Conservation (phyloP, 2,329 filamentous ascomycete species). For the Dactylellina haptotyla region DNA sequence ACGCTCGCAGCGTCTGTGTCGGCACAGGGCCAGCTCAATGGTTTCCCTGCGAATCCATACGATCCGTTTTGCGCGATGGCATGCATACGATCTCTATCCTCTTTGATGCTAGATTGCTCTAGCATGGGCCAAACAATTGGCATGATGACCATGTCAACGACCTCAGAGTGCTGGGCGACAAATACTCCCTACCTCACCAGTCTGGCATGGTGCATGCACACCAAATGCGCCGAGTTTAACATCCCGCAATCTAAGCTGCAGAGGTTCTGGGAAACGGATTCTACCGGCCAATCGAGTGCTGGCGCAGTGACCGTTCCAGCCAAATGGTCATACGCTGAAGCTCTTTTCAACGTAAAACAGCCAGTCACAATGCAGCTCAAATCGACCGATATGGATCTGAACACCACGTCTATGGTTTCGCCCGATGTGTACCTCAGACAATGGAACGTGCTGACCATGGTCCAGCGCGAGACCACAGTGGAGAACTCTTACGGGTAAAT, state of each 20-base stretch:
- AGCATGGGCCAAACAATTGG: slow-evolving; percentile 11
- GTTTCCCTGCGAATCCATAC: slow-evolving; percentile 17
- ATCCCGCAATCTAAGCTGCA: slow-evolving; percentile 56
- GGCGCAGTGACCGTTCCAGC: slow-evolving; percentile 51
- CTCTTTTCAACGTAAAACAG: slow-evolving; percentile 49
- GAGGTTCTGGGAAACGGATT: slow-evolving; percentile 57
- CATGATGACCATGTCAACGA: slow-evolving; percentile 37
- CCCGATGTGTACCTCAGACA: slow-evolving; percentile 21
- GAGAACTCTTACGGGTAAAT: slow-evolving; percentile 55
- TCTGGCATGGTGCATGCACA: slow-evolving; percentile 59
- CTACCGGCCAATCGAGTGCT: slow-evolving; percentile 50
- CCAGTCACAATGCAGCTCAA: slow-evolving; percentile 33
- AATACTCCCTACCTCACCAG: slow-evolving; percentile 57
- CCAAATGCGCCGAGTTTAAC: slow-evolving; percentile 55
- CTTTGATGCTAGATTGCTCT: slow-evolving; percentile 19
- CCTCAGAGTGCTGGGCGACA: slow-evolving; percentile 53
- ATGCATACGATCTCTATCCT: slow-evolving; percentile 1
- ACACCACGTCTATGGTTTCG: slow-evolving; percentile 54
- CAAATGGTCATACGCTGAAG: slow-evolving; percentile 57
- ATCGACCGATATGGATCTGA: slow-evolving; percentile 47
- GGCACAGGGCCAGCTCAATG: slow-evolving; percentile 8
- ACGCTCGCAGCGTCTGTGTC: not conserved
- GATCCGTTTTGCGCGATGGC: slow-evolving; percentile 25
- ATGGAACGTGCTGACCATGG: slow-evolving; percentile 6
- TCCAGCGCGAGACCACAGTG: slow-evolving; percentile 15